Evolutionary conservation across 2,329 filamentous ascomycete species (phyloP).

Genomic region (Fusarium agapanthi): DNA sequence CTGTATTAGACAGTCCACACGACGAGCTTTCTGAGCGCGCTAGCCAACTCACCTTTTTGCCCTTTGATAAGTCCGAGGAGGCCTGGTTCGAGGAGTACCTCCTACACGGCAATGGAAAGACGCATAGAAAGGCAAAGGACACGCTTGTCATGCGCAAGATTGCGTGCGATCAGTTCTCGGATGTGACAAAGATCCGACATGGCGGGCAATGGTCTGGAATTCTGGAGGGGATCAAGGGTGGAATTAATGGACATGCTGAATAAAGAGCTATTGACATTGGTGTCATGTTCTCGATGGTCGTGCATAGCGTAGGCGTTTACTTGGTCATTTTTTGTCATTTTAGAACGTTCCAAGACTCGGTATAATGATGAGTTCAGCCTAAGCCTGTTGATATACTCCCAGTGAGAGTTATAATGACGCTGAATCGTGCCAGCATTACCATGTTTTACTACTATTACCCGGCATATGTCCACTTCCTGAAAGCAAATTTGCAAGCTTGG

Average conservation of each 20-base stretch:
- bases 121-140: slow-evolving; percentile 72
- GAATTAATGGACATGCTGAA: slow-evolving; percentile 48
- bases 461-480: not conserved
- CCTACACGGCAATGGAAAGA: slow-evolving; percentile 69
- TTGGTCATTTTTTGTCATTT: not conserved
- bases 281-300: not conserved
- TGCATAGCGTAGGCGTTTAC: slow-evolving; percentile 42
- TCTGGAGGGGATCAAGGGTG: slow-evolving; percentile 61
- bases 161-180: slow-evolving; percentile 67
- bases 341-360: not conserved
- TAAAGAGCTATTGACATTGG: slow-evolving; percentile 4
- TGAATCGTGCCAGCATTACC: not conserved
- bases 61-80: slow-evolving; percentile 76
- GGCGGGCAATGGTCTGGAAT: slow-evolving; percentile 60
- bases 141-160: slow-evolving; percentile 79
- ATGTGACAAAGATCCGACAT: slow-evolving; percentile 54
- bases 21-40: slow-evolving; percentile 63
- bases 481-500: not conserved
- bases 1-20: slow-evolving; percentile 58
- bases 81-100: slow-evolving; percentile 77
- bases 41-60: slow-evolving; percentile 76
- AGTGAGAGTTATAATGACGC: no score
- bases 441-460: no score
- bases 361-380: not conserved
- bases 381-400: not conserved